Evolutionary conservation across 345 rosid genomes (phyloP), one percentile per base, ranked within the genome.

Genomic region (Heritiera littoralis): DNA sequence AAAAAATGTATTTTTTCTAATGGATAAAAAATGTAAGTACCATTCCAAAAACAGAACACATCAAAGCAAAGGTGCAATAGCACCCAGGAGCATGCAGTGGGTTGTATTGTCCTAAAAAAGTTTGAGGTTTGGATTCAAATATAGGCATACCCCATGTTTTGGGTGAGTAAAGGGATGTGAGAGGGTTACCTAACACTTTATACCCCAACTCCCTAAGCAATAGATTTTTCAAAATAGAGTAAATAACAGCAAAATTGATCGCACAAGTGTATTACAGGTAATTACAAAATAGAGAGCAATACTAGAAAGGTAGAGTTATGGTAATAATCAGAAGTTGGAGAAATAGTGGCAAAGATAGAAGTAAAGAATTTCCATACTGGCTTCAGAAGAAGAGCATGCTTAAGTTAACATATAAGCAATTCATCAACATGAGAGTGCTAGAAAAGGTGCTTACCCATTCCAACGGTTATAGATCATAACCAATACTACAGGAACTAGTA

Each of bases 391-490:
- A 51, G 15, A 23, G 23, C 40, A 40, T 46, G 40, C 23, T 3
- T 66, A 66, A 64, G 40, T n/a, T 14, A 43, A 61, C 38, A 77
- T 52, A 55, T 9, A 32, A 46, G 55, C 49, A 67, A 46, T 67
- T 66, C 15, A 45, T 67, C 23, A 71, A 20, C 14, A 70, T 3
- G 7, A 64, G 75, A 74, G 66, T 23, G 5, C 10, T 74, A 73
- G 52, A 38, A 38, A 6, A 67, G 8, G 54, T 40, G 41, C 94
- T 91, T 86, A 95, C 97, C 41, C 88, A 77, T 95, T 95, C 98
- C 97, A 95, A 55, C 98, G 92, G 73, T 92, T 92, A 85, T 84
- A 95, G 78, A 95, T 63, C 99, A 95, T 95, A 87, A 95, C 98
- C 87, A 95, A 86, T 52, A 84, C 87, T 74, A 89, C 97, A 23